A percentile compares a stretch with the other conserved stretches of the same genome.
phyloP scores from a whole-genome alignment of 352 stramenopile species.

The Globisporangium splendens region DNA sequence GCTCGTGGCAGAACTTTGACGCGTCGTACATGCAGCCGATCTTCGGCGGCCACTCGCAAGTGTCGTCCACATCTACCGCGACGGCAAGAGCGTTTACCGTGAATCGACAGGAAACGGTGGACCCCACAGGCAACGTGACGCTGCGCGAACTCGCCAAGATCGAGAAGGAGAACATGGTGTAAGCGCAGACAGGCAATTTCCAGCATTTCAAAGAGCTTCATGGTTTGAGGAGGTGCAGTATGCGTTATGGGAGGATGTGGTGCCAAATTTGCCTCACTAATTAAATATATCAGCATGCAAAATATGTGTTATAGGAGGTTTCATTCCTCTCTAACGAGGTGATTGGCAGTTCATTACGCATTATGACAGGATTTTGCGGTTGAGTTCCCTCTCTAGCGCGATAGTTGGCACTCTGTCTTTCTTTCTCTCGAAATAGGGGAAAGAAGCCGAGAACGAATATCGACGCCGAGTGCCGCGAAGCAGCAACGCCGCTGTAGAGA shows the following conservation, averaged over 20 bases:
- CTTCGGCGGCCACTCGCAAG: slow-evolving; percentile 61
- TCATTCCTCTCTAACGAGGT: too few relatives aligned
- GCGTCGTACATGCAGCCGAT: slow-evolving; percentile 76
- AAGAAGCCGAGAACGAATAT: background rate
- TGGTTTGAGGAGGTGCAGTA: too few relatives aligned
- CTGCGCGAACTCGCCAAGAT: slow-evolving; percentile 28
- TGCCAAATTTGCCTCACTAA: too few relatives aligned
- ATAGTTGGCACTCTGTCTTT: background rate
- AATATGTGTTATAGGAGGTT: too few relatives aligned
- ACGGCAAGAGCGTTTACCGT: slow-evolving; percentile 9
- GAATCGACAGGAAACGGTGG: slow-evolving; percentile 1
- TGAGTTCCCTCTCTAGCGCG: background rate
- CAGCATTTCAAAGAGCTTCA: too few relatives aligned
- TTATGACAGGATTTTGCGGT: background rate
- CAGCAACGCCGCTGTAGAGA: background rate
- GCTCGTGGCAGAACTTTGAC: slow-evolving; percentile 78
- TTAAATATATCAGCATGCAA: too few relatives aligned
- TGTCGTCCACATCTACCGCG: slow-evolving; percentile 7
- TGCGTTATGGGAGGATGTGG: too few relatives aligned
- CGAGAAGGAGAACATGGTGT: slow-evolving; percentile 44
- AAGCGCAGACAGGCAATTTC: background rate
- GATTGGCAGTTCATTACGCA: background rate
- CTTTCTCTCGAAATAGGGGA: background rate
- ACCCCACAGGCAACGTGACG: slow-evolving; percentile 11
- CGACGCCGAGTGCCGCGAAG: background rate